Conservation (phyloP, 169 alveolate genomes). For the Plasmodium reichenowi region DNA sequence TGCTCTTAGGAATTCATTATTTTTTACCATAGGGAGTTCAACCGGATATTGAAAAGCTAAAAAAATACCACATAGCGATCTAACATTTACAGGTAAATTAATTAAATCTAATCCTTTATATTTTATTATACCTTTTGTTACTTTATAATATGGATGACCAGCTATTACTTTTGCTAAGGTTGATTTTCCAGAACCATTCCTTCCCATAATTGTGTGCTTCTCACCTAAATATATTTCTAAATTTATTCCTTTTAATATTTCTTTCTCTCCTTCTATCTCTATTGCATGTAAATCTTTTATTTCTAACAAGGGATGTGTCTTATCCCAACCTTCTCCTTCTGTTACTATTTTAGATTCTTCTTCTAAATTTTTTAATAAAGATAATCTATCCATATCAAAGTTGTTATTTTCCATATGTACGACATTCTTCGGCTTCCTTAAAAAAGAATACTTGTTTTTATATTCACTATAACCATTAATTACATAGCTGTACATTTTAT, state of each 20-base stretch:
- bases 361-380: constrained; percentile 67
- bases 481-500: neutral
- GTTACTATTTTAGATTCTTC: constrained; percentile 47
- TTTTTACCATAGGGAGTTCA: constrained; percentile 81
- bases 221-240: constrained; percentile 77
- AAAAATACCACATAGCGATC: constrained; percentile 80
- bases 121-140: constrained; percentile 74
- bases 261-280: constrained; percentile 79
- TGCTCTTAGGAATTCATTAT: constrained; percentile 78
- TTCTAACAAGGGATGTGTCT: constrained; percentile 76
- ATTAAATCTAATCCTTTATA: constrained; percentile 79
- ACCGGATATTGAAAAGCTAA: constrained; percentile 84
- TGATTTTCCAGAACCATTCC: constrained; percentile 83
- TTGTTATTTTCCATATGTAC: constrained; percentile 55
- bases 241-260: constrained; percentile 78
- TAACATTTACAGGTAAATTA: constrained; percentile 78
- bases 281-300: constrained; percentile 77
- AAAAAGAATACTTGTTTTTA: constrained; percentile 1
- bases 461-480: neutral
- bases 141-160: constrained; percentile 80
- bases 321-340: constrained; percentile 64
- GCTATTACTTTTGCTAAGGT: constrained; percentile 82
- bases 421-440: neutral
- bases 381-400: constrained; percentile 25
- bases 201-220: constrained; percentile 82